Base-by-base conservation (phyloP, 495 filamentous ascomycete genomes). In the Letharia columbiana region DNA sequence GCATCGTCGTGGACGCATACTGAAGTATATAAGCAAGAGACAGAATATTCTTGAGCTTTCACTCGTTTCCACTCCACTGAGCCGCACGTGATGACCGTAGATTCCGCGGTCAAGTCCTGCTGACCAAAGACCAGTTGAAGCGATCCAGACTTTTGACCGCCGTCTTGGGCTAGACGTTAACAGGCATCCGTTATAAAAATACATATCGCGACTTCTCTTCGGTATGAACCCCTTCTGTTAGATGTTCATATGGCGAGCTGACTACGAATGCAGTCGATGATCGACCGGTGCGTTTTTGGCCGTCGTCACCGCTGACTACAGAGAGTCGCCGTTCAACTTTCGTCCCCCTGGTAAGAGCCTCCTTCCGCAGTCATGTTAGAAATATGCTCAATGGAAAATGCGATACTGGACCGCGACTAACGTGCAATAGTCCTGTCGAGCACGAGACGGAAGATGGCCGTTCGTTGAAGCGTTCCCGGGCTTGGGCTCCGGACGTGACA, bases 91-190 rank as follows among this genome's bases (percentile, higher is more conserved):
- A 35, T 35, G 52, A 56, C 13, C 13, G 12, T 56, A 28, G 28
- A 28, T 23, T 28, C 52, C 4, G 4, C 18, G 28, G 7, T 35
- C 5, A 1, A 18, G 35, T 1, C 0, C 18, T 56, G 52, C 52
- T 56, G 31, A 56, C 28, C 0, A 56, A 11, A 35, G 52, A 56
- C 28, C 13, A 56, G 12, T 56, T 18, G 13, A 15, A 56, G 28
- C 31, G 12, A 56, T 56, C 13, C 13, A 33, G 28, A 18, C 0
- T 33, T 35, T 15, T 17, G 18, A 33, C 31, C 44, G 8, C 28
- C 52, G 52, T 56, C 52, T 56, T 56, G 52, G 52, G 52, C 52
- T 56, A 56, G 52, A 56, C 52, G 52, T 56, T 56, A 56, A 56
- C 52, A 56, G 52, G 52, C 52, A 56, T 56, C 52, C 52, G 6